A percentile compares a stretch with the other conserved stretches of the same genome.
Conservation (phyloP, 805 yeast species). For the Saccharomycopsis javanensis region DNA sequence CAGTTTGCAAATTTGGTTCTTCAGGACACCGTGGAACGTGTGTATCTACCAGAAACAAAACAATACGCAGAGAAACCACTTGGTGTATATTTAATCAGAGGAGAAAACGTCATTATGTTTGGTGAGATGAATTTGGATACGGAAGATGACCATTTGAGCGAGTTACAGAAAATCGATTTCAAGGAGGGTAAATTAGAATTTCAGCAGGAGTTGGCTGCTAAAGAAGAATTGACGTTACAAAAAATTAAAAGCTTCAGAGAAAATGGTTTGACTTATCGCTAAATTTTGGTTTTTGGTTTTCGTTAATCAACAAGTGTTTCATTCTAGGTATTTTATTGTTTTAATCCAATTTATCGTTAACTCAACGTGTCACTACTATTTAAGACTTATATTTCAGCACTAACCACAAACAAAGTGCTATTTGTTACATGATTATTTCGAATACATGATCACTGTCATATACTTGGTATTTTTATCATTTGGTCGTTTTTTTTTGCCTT, state of each 20-base stretch:
- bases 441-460: not conserved
- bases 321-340: no score
- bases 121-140: constrained; percentile 88
- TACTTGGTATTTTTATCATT: no score
- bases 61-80: constrained; percentile 66
- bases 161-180: constrained; percentile 50
- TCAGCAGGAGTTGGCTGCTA: constrained; percentile 1
- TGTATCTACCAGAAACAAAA: constrained; percentile 47
- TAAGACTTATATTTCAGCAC: no score
- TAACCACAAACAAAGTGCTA: no score
- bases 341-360: no score
- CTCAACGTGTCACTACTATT: no score
- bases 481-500: no score
- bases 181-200: constrained; percentile 45
- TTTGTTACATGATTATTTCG: not conserved
- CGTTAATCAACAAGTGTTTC: no score
- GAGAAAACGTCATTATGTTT: constrained; percentile 88
- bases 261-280: not conserved
- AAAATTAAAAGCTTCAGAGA: not conserved
- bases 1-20: constrained; percentile 88
- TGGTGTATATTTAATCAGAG: constrained; percentile 84
- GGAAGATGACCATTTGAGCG: constrained; percentile 61
- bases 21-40: constrained; percentile 84
- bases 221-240: constrained; percentile 17
- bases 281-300: not conserved